Base-by-base conservation (phyloP, 176 grass and related monocot species). In the Melocanna baccifera region DNA sequence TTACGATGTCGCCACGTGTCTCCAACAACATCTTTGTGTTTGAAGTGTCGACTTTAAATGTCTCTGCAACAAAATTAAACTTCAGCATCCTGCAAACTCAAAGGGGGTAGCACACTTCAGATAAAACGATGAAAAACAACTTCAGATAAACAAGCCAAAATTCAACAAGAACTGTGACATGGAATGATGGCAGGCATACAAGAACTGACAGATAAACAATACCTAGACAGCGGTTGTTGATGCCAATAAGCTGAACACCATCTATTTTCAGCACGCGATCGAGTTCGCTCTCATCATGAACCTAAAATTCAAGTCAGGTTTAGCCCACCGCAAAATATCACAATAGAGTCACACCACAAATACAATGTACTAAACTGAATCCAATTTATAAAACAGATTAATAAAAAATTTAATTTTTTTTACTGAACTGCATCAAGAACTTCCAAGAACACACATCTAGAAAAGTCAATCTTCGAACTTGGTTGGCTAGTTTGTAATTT, bases 211-310 rank as follows among this genome's bases (percentile, higher is more conserved):
- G 29, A 74, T 34, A 36, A 63, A 56, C 14, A 61, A 53, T 95
- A 98, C 95, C 95, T 67, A 98, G 83, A 82, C 77, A 81, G 16
- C 93, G 91, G 50, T 95, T 98, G 81, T 95, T 98, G 62, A 98
- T 98, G 62, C 93, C 96, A 42, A 98, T 95, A 56, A 98, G 91
- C 58, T 93, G 76, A 79, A 98, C 89, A 29, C 92, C 92, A 7
- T 95, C 72, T 67, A 95, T 90, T 72, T 68, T 77, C 25, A 98
- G 76, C 47, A 95, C 92, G 1, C 96, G 92, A 32, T 95, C 93
- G 40, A 98, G 28, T 78, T 98, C 96, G 80, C 73, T 91, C 68
- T 92, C 91, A 63, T 95, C 67, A 39, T 95, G 93, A 48, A 93
- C 96, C 92, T 98, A 81, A 64, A 71, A 76, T 56, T 65, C 2